Evolutionary conservation across 192 early-diverging fungal species (phyloP).

Genomic region (Backusella parvicylindrica): DNA sequence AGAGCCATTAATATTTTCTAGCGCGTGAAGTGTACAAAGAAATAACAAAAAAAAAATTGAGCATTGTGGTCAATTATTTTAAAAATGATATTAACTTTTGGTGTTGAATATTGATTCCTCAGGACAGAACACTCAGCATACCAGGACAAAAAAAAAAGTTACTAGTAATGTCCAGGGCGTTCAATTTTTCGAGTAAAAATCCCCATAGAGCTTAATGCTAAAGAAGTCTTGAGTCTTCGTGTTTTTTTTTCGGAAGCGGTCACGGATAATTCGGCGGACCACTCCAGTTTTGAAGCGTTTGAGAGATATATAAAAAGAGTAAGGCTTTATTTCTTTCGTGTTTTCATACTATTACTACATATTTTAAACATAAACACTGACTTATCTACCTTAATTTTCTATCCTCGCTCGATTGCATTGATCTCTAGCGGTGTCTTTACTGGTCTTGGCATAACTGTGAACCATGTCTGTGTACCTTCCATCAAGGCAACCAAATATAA

Average conservation of each 20-base stretch:
- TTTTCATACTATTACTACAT: neutral
- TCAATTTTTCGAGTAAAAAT: too few relatives aligned
- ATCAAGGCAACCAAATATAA: neutral
- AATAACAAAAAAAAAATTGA: too few relatives aligned
- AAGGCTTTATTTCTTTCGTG: neutral
- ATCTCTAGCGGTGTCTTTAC: constrained; percentile 4
- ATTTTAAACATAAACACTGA: neutral
- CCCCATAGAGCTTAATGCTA: too few relatives aligned
- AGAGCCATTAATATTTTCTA: too few relatives aligned
- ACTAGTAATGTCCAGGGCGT: too few relatives aligned
- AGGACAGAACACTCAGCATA: too few relatives aligned
- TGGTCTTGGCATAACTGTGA: neutral
- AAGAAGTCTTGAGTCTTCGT: too few relatives aligned
- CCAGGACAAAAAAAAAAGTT: too few relatives aligned
- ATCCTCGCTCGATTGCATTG: constrained; percentile 2
- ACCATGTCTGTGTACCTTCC: neutral
- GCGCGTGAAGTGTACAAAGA: too few relatives aligned
- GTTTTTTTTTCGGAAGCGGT: neutral
- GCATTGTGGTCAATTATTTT: too few relatives aligned
- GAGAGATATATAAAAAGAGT: neutral
- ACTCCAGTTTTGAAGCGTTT: neutral
- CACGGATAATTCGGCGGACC: neutral
- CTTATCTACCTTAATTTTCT: neutral
- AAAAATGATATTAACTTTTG: too few relatives aligned
- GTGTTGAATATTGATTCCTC: too few relatives aligned